Evolutionary conservation across 176 grass and related monocot genomes (phyloP).

Genomic region (Lolium rigidum): DNA sequence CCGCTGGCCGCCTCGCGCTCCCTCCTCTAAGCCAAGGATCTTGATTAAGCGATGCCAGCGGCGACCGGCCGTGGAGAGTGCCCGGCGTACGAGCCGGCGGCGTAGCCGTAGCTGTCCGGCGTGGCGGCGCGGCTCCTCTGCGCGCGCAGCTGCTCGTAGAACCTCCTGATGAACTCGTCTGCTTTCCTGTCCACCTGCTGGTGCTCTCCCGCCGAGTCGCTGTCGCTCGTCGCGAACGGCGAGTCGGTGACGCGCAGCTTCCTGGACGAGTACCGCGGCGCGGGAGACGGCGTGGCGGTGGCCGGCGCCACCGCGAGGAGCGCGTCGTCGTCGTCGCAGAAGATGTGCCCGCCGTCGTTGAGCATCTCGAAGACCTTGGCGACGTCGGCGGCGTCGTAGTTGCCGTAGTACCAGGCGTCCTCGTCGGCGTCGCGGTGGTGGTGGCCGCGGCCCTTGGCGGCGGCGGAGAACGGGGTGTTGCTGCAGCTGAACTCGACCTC

Average conservation of each 20-base stretch:
- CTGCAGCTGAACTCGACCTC: conserved; percentile 98
- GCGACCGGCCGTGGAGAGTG: not conserved
- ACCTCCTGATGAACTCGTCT: conserved; percentile 72
- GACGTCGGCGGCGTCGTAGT: conserved; percentile 71
- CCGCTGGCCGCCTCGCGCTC: conserved; percentile 9
- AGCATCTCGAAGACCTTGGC: conserved; percentile 72
- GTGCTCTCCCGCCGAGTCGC: not conserved
- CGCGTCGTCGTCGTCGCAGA: conserved; percentile 8
- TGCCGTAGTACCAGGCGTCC: conserved; percentile 30
- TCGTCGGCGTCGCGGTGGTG: not conserved
- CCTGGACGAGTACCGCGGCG: conserved; percentile 7
- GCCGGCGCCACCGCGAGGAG: not conserved
- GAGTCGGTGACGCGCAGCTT: conserved; percentile 58
- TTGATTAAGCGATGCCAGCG: conserved; percentile 12
- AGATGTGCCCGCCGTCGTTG: conserved; percentile 38
- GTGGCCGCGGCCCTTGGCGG: conserved; percentile 14
- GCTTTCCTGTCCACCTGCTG: conserved; percentile 67
- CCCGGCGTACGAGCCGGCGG: conserved; percentile 29
- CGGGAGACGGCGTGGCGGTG: conserved; percentile 33
- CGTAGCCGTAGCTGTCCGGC: conserved; percentile 47
- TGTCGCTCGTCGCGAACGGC: conserved; percentile 37
- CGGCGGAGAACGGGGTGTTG: conserved; percentile 64
- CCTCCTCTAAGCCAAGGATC: not conserved
- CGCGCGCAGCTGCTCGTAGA: conserved; percentile 82
- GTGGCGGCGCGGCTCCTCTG: conserved; percentile 65